Percentiles rank a stretch among this genome's conserved stretches.
Conservation (phyloP, 2,329 filamentous ascomycete species). For the Dactylellina haptotyla region DNA sequence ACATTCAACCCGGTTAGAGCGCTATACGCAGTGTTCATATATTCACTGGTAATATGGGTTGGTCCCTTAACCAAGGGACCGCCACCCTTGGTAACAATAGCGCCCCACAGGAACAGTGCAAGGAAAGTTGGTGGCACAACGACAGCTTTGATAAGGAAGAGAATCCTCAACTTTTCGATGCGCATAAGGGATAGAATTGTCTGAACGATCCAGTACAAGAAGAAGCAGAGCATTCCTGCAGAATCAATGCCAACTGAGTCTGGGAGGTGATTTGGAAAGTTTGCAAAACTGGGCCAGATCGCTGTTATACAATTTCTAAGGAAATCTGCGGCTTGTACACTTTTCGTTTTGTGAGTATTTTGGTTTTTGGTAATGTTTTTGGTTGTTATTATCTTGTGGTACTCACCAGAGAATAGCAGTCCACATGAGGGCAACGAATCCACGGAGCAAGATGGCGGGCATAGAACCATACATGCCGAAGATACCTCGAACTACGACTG, state of each 20-base stretch:
- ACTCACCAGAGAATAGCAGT: conserved; percentile 62
- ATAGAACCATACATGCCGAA: conserved; percentile 64
- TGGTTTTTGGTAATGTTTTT: not conserved
- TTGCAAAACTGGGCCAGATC: conserved; percentile 64
- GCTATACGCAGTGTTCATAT: conserved; percentile 64
- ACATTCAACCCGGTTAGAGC: conserved; percentile 64
- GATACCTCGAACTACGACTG: conserved; percentile 63
- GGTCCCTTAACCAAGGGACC: conserved; percentile 62
- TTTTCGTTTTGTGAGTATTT: not conserved
- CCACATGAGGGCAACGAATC: conserved; percentile 65
- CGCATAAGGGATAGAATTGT: conserved; percentile 63
- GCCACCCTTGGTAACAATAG: conserved; percentile 63
- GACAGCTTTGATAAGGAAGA: conserved; percentile 64
- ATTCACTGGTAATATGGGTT: conserved; percentile 60
- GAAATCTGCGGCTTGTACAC: conserved; percentile 64
- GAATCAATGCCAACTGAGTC: conserved; percentile 62
- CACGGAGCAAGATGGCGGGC: conserved; percentile 63
- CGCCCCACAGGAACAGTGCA: conserved; percentile 64
- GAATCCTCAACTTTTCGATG: conserved; percentile 63
- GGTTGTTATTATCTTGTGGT: not conserved
- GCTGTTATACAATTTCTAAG: conserved; percentile 64
- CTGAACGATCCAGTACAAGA: conserved; percentile 67
- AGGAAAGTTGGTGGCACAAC: conserved; percentile 63
- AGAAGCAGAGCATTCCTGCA: conserved; percentile 65
- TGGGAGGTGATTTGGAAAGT: conserved; percentile 64